Percentiles rank a stretch among this genome's conserved stretches.
phyloP scores from a whole-genome alignment of 225 moss, liverwort and hornwort species.

The Bryum argenteum region DNA sequence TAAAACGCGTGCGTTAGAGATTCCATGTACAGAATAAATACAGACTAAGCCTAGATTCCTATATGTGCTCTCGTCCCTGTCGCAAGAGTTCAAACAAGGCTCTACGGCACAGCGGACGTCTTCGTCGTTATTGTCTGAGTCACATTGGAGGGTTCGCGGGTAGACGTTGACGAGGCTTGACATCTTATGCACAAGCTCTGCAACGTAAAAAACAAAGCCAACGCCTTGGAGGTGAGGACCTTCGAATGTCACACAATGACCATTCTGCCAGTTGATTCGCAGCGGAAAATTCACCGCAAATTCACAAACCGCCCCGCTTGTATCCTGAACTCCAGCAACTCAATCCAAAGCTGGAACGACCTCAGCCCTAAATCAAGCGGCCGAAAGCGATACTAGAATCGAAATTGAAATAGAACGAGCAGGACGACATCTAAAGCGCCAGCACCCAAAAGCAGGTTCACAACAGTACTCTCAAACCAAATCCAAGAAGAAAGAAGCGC shows the following conservation, averaged over 20 bases:
- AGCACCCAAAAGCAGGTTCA: background rate
- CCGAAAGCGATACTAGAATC: background rate
- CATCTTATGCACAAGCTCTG: conserved; percentile 46
- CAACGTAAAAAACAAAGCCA: conserved; percentile 21
- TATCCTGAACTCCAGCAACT: conserved; percentile 4
- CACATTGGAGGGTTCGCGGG: conserved; percentile 42
- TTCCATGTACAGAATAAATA: too few species aligned
- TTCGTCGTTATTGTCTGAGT: conserved; percentile 31
- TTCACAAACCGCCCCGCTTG: background rate
- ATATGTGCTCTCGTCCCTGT: too few species aligned
- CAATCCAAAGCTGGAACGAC: background rate
- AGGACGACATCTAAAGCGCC: conserved; percentile 20
- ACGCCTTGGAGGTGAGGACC: background rate
- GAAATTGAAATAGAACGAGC: background rate
- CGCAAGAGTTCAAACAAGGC: background rate
- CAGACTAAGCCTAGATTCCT: too few species aligned
- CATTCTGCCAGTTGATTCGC: background rate
- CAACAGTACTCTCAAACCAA: conserved; percentile 23
- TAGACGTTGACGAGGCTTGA: conserved; percentile 51
- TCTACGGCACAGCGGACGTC: conserved; percentile 37
- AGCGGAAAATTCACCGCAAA: conserved; percentile 5
- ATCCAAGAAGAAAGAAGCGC: background rate
- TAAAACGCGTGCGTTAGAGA: too few species aligned
- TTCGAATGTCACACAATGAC: background rate
- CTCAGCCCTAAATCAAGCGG: conserved; percentile 5